A percentile compares a stretch with the other conserved stretches of the same genome.
Conservation (phyloP, 2,329 filamentous ascomycete genomes). For the Xylogone sp. region DNA sequence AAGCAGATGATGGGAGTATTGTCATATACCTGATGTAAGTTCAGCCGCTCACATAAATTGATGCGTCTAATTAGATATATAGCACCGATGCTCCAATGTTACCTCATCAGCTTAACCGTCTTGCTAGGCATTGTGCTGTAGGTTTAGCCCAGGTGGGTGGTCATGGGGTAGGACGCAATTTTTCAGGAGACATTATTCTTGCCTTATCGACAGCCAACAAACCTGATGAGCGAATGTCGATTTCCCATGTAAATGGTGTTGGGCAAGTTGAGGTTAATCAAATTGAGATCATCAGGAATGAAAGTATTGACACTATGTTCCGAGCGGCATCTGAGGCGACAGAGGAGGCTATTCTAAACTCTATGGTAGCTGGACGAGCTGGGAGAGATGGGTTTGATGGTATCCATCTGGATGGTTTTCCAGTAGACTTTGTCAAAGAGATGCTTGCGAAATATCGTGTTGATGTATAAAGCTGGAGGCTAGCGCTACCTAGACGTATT, state of each 20-base stretch:
- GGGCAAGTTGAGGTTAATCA: slow-evolving; percentile 35
- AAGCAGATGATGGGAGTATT: slow-evolving; percentile 57
- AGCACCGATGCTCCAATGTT: slow-evolving; percentile 56
- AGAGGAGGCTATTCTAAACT: slow-evolving; percentile 65
- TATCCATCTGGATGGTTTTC: slow-evolving; percentile 44
- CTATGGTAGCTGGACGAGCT: slow-evolving; percentile 53
- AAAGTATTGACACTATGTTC: slow-evolving; percentile 58
- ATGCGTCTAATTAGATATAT: not conserved
- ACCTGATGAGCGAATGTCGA: slow-evolving; percentile 17
- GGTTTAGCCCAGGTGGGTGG: slow-evolving; percentile 59
- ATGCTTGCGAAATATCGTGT: slow-evolving; percentile 39
- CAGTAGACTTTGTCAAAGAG: slow-evolving; percentile 41
- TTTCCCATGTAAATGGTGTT: slow-evolving; percentile 20
- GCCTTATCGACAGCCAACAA: slow-evolving; percentile 60
- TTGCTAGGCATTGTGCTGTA: slow-evolving; percentile 58
- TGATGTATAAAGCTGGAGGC: not conserved
- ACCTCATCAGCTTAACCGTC: slow-evolving; percentile 50
- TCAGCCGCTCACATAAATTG: not conserved
- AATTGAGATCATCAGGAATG: slow-evolving; percentile 50
- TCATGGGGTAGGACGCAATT: slow-evolving; percentile 49
- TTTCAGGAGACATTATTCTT: slow-evolving; percentile 63
- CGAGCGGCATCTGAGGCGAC: slow-evolving; percentile 59
- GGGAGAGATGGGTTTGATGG: slow-evolving; percentile 52
- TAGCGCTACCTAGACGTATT: not conserved
- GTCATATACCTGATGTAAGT: slow-evolving; percentile 49